A percentile compares a stretch with the other conserved stretches of the same genome.
phyloP scores from a whole-genome alignment of 768 basidiomycete genomes.

The Suillus bovinus region DNA sequence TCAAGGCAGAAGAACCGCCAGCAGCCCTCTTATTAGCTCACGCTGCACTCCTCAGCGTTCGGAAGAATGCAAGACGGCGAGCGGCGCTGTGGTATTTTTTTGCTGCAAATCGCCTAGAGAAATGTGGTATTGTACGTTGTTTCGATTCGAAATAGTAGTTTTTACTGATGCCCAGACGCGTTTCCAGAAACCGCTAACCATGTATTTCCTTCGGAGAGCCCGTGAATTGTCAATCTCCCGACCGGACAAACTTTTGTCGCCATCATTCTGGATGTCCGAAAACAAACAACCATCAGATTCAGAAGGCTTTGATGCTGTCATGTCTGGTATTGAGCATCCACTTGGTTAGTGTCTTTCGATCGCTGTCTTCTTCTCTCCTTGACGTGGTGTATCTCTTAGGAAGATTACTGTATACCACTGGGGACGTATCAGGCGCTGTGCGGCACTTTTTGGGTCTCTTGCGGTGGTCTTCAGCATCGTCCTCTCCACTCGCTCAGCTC shows the following conservation, averaged over 20 bases:
- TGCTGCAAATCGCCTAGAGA: slow-evolving; percentile 78
- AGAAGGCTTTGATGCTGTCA: slow-evolving; percentile 59
- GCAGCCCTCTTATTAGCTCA: slow-evolving; percentile 79
- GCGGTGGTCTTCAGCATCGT: slow-evolving; percentile 39
- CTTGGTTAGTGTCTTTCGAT: slow-evolving; percentile 48
- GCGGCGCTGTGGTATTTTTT: slow-evolving; percentile 79
- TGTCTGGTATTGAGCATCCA: slow-evolving; percentile 77
- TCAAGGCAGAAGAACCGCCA: slow-evolving; percentile 80
- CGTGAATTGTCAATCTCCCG: slow-evolving; percentile 57
- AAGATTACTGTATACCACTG: slow-evolving; percentile 87
- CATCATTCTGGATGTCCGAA: slow-evolving; percentile 81
- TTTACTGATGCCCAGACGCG: slow-evolving; percentile 6
- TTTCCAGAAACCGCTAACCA: slow-evolving; percentile 78
- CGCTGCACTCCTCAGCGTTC: slow-evolving; percentile 68
- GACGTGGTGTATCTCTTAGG: slow-evolving; percentile 45
- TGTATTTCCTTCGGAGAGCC: slow-evolving; percentile 76
- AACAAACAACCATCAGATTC: slow-evolving; percentile 40
- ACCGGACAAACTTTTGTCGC: slow-evolving; percentile 63
- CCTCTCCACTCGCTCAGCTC: slow-evolving; percentile 18
- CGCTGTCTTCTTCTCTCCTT: slow-evolving; percentile 7
- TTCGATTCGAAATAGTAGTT: slow-evolving; percentile 13
- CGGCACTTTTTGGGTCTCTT: slow-evolving; percentile 76
- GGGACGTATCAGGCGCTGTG: slow-evolving; percentile 77
- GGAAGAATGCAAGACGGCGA: slow-evolving; percentile 56
- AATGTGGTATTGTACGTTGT: slow-evolving; percentile 74